Evolutionary conservation across 2,329 filamentous ascomycete species (phyloP), one percentile per base, ranked within the genome.

Genomic region (Penicillium rolfsii): DNA sequence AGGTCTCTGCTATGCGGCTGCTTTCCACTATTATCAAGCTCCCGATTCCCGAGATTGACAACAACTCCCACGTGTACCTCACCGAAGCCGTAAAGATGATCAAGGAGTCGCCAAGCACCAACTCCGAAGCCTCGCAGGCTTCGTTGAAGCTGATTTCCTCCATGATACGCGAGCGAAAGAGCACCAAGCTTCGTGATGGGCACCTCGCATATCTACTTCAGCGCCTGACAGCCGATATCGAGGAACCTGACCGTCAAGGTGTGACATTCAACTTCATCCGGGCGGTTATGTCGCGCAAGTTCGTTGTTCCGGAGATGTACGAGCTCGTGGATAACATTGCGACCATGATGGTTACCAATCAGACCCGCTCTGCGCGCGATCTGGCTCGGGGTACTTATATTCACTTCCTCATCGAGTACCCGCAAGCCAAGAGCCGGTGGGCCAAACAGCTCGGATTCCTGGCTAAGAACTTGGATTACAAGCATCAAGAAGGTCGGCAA

Each of bases 251-350:
- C 66, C 89, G 93, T 62, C 91, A 97, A 64, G 93, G 96, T 67
- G 87, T 97, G 45, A 95, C 92, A 0, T 99, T 99, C 80, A 96
- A 91, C 71, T 98, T 99, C 77, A 79, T 99, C 60, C 89, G 93
- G 45, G 90, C 92, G 0, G 88, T 98, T 28, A 85, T 99, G 72
- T 89, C 91, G 56, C 87, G 93, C 19, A 94, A 90, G 73, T 83
- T 98, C 46, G 85, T 97, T 70, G 93, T 96, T 7, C 89, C 93
- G 0, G 85, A 90, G 45, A 88, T 99, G 33, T 99, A 99, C 73
- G 94, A 98, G 72, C 89, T 90, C 8, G 85, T 97, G 64, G 95
- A 99, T 74, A 89, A 93, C 70, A 89, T 96, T 33, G 91, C 92
- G 50, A 89, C 86, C 3, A 90, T 97, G 74, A 98, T 98, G 93